phyloP scores from a whole-genome alignment of 192 early-diverging fungal genomes.

The Mortierella hygrophila region DNA sequence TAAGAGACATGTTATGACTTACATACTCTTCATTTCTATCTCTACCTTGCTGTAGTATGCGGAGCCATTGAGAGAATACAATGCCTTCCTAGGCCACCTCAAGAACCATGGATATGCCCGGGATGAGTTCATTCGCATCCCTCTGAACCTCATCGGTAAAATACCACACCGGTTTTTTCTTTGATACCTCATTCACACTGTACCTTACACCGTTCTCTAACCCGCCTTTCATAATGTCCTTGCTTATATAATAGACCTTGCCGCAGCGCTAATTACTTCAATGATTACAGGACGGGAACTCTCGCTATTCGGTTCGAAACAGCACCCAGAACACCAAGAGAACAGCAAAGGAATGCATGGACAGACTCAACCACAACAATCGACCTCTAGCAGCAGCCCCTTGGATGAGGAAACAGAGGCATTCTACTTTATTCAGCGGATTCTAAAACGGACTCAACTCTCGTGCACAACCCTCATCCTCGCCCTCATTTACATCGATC shows the following conservation, averaged over 20 bases:
- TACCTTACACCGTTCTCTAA: not conserved
- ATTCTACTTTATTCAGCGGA: constrained; percentile 62
- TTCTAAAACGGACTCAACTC: constrained; percentile 62
- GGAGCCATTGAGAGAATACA: constrained; percentile 54
- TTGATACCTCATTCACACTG: no score
- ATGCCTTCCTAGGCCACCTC: constrained; percentile 44
- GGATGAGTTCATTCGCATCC: constrained; percentile 58
- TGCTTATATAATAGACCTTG: constrained; percentile 52
- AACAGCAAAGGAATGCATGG: not conserved
- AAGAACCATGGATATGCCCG: constrained; percentile 56
- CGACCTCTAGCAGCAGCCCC: not conserved
- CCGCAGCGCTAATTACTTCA: constrained; percentile 60
- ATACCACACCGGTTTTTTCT: not conserved
- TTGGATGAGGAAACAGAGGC: constrained; percentile 33
- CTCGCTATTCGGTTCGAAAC: constrained; percentile 27
- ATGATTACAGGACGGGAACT: constrained; percentile 57
- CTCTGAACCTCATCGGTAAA: constrained; percentile 65
- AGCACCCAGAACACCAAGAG: constrained; percentile 3
- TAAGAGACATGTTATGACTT: not conserved
- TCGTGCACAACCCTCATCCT: constrained; percentile 62
- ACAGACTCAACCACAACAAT: constrained; percentile 1
- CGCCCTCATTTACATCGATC: constrained; percentile 62
- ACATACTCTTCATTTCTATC: not conserved
- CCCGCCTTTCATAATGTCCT: not conserved
- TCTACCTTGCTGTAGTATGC: constrained; percentile 23